A percentile compares a stretch with the other conserved stretches of the same genome.
phyloP scores from a whole-genome alignment of 2,329 filamentous ascomycete species.

The Sphaerulina vaccinii region DNA sequence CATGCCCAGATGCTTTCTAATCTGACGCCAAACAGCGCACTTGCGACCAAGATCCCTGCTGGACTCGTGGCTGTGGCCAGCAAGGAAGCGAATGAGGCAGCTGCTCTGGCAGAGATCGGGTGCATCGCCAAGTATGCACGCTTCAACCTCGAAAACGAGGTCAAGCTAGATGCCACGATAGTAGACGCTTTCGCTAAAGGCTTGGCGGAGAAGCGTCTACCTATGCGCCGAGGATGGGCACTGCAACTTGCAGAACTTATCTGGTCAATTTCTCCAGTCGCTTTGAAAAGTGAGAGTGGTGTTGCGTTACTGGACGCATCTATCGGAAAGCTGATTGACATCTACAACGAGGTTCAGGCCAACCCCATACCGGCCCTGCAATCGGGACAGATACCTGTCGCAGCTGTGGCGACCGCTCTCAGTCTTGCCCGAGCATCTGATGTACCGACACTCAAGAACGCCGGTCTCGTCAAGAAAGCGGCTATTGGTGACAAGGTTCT shows the following conservation, averaged over 20 bases:
- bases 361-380: conserved; percentile 80
- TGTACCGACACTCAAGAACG: conserved; percentile 54
- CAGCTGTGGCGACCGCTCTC: conserved; percentile 70
- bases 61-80: conserved; percentile 66
- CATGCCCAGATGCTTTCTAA: conserved; percentile 77
- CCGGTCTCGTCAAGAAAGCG: conserved; percentile 60
- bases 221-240: conserved; percentile 77
- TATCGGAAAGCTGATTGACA: conserved; percentile 60
- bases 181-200: conserved; percentile 77
- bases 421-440: conserved; percentile 55
- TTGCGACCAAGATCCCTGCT: conserved; percentile 65
- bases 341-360: conserved; percentile 72
- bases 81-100: conserved; percentile 87
- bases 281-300: conserved; percentile 50
- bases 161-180: conserved; percentile 64
- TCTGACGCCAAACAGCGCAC: conserved; percentile 59
- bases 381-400: conserved; percentile 75
- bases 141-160: conserved; percentile 60
- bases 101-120: conserved; percentile 71
- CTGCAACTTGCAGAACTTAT: conserved; percentile 71
- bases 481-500: conserved; percentile 65
- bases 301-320: conserved; percentile 51
- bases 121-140: conserved; percentile 66
- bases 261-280: conserved; percentile 53
- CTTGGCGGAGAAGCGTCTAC: conserved; percentile 77